Evolutionary conservation across 176 grass and related monocot genomes (phyloP).

Genomic region (Urochloa ruziziensis): DNA sequence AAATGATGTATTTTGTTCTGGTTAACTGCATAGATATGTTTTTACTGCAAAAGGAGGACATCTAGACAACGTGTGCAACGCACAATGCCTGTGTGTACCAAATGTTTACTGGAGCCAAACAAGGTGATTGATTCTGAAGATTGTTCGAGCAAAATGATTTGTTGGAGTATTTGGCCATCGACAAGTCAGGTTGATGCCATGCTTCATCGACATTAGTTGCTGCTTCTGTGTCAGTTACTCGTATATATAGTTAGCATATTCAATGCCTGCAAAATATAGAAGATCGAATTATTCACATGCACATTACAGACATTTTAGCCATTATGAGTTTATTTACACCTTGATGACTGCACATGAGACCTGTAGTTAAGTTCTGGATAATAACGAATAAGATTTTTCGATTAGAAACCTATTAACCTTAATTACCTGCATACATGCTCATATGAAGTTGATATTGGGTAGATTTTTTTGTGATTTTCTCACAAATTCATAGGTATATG

Average conservation of each 20-base stretch:
- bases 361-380: conserved; percentile 11
- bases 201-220: conserved; percentile 16
- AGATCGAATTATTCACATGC: background rate
- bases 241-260: background rate
- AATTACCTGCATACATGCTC: background rate
- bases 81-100: conserved; percentile 33
- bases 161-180: conserved; percentile 45
- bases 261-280: background rate
- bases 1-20: background rate
- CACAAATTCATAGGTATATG: background rate
- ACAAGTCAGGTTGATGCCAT: conserved; percentile 39
- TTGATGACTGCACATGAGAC: background rate
- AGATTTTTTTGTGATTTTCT: background rate
- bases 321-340: background rate
- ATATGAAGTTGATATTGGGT: conserved; percentile 15
- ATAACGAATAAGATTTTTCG: background rate
- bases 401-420: conserved; percentile 3
- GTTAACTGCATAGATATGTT: conserved; percentile 42
- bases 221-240: conserved; percentile 6
- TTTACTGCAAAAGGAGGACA: conserved; percentile 39
- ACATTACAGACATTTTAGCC: background rate
- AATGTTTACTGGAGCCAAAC: conserved; percentile 27
- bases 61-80: background rate
- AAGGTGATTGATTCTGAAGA: conserved; percentile 17
- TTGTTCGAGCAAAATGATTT: conserved; percentile 31